Base-by-base conservation (phyloP, 768 basidiomycete species). In the Trametes cingulata region DNA sequence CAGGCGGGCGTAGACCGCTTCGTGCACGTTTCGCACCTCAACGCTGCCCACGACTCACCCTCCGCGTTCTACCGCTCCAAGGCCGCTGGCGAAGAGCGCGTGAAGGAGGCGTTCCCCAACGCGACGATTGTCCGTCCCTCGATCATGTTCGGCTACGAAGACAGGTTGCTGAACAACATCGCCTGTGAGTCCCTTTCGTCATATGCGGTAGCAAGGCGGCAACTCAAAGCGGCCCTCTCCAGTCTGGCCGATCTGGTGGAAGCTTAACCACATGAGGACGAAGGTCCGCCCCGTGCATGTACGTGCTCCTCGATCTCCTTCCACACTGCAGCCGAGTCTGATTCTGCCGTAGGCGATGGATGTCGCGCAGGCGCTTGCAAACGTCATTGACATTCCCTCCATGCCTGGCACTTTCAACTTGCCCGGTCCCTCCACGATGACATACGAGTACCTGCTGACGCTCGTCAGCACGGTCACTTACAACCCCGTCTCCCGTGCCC, bases 231-330 rank as follows among this genome's bases (percentile, higher is more conserved):
- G 33, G 25, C 19, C 10, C 27, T 15, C 4, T 45, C 17, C 68
- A 95, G 95, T 85, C 65, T 95, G 90, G 84, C 90, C 95, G 14
- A 88, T 93, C 60, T 90, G 91, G 82, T 98, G 89, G 93, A 91
- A 91, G 72, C 80, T 98, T 62, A 99, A 99, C 79, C 76, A 90
- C 68, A 91, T 85, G 37, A 77, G 89, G 73, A 95, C 97, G 22
- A 85, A 84, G 75, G 85, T 91, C 73, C 89, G 93, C 35, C 97
- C 97, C 0, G 93, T 90, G 46, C 95, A 98, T 43, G 62, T 70
- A 68, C 70, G 51, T 62, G 45, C 62, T 35, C 59, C 10, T 17
- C 50, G 39, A 42, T 29, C 65, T 48, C 39, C n/a, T 14, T 41
- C 12, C 41, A 29, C 25, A 46, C 37, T 27, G 66, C 59, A 64